phyloP scores from a whole-genome alignment of 2,329 filamentous ascomycete genomes.

The Cladorrhinum sp. region DNA sequence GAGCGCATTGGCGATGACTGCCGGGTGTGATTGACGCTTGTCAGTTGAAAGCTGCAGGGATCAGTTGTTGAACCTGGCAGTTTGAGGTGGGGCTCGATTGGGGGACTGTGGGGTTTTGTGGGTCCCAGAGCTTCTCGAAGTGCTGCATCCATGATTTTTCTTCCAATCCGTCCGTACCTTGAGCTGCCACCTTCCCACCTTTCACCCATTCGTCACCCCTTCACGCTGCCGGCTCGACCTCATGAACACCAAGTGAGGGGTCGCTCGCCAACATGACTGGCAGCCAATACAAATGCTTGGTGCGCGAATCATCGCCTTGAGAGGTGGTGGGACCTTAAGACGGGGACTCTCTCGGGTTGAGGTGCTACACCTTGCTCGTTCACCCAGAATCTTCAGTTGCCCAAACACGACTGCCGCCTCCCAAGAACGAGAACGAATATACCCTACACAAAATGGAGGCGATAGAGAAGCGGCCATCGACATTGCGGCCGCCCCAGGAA shows the following conservation, averaged over 20 bases:
- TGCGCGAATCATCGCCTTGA: conserved; percentile 24
- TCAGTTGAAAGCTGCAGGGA: not conserved
- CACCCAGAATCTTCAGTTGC: not conserved
- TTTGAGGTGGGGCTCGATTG: not conserved
- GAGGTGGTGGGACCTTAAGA: conserved; percentile 17
- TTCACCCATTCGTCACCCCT: not conserved
- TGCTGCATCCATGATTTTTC: not conserved
- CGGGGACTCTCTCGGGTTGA: not conserved
- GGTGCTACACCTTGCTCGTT: not conserved
- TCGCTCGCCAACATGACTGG: conserved; percentile 25
- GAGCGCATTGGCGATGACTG: too few species aligned
- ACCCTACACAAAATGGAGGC: not conserved
- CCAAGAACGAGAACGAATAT: not conserved
- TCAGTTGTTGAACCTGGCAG: not conserved
- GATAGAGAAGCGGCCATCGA: not conserved
- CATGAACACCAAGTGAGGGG: not conserved
- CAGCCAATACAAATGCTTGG: conserved; percentile 25
- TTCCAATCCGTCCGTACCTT: not conserved
- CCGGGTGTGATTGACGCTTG: too few species aligned
- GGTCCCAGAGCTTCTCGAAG: not conserved
- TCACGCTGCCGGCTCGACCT: not conserved
- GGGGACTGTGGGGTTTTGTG: not conserved
- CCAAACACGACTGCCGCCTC: not conserved
- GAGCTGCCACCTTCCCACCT: too few species aligned
- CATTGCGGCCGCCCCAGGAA: too few species aligned